Base-by-base conservation (phyloP, 1,284 basidiomycete species). In the Moniliella sp. region DNA sequence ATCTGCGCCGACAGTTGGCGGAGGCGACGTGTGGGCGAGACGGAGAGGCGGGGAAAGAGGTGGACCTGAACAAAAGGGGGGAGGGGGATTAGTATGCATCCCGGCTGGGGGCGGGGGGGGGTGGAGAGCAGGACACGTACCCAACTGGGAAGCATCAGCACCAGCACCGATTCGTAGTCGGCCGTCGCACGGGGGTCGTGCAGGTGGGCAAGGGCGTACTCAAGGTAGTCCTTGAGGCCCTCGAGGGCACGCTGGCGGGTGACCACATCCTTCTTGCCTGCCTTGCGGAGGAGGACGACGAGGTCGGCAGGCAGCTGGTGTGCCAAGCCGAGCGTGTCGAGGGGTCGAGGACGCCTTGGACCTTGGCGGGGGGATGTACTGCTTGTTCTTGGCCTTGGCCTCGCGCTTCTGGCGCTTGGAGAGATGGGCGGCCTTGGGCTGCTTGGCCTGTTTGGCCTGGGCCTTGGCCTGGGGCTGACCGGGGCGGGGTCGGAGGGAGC, bases 231-330 rank as follows among this genome's bases (percentile, higher is more conserved):
- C 5, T 68, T 58, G 39, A 97, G 61, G 36, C 86, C 83, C 52
- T 94, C 88, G 37, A 94, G 63, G 0, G 82, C 84, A 46, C 78
- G 75, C 11, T 71, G 65, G 54, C 83, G 76, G 1, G 88, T 94
- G 26, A 82, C 71, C 12, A 72, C 70, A 42, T 91, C 84, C 65
- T 91, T 93, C 69, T 97, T 97, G 18, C 72, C 74, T 27, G 94
- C 66, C 34, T 74, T 72, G 31, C 81, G 65, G 30, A 94, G 67
- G 1, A 83, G 69, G 14, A 97, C 72, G 10, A 88, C 69, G 12
- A 94, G 67, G 29, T 86, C 82, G 0, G 83, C 45, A 15, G 62
- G 61, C 14, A 63, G 45, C 28, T 53, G 32, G n/a, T 55, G 46
- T 8, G 59, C 76, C 5, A 93, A 67, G 0, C 83, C 83, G 14